A percentile compares a stretch with the other conserved stretches of the same genome.
Evolutionary conservation across 495 filamentous ascomycete genomes (phyloP).

Genomic region (Trichoderma virens): DNA sequence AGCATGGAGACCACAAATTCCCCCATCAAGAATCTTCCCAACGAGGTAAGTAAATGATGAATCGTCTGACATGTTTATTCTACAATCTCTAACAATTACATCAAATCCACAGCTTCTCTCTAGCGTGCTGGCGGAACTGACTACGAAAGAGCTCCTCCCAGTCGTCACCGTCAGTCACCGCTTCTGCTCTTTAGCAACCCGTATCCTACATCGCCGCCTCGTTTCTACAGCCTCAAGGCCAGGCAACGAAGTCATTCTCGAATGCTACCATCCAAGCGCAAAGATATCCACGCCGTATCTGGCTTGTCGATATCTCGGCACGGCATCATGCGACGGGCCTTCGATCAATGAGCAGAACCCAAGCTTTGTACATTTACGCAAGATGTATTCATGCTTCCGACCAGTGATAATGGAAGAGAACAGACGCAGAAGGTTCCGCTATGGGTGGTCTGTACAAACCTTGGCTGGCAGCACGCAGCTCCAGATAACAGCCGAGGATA

Average conservation of each 20-base stretch:
- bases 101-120: constrained; percentile 52
- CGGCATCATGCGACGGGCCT: constrained; percentile 20
- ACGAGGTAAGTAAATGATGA: constrained; percentile 30
- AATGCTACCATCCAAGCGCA: constrained; percentile 69
- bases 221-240: constrained; percentile 45
- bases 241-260: constrained; percentile 60
- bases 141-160: constrained; percentile 52
- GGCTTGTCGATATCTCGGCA: constrained; percentile 60
- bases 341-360: constrained; percentile 10
- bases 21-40: constrained; percentile 25
- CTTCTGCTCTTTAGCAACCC: constrained; percentile 59
- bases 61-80: not conserved
- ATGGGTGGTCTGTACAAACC: constrained; percentile 16
- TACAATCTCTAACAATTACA: not conserved
- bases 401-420: constrained; percentile 46
- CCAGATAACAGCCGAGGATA: constrained; percentile 4
- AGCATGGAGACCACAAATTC: not conserved
- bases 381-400: constrained; percentile 48
- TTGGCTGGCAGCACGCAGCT: constrained; percentile 20
- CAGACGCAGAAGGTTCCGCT: constrained; percentile 23
- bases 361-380: constrained; percentile 25
- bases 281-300: constrained; percentile 60
- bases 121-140: constrained; percentile 52
- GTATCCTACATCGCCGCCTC: constrained; percentile 59
- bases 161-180: constrained; percentile 54